These are phyloP conservation scores for Nemophila menziesii DNA, from an alignment of 257 asterid species.

Conservation along the genomic window DNA sequence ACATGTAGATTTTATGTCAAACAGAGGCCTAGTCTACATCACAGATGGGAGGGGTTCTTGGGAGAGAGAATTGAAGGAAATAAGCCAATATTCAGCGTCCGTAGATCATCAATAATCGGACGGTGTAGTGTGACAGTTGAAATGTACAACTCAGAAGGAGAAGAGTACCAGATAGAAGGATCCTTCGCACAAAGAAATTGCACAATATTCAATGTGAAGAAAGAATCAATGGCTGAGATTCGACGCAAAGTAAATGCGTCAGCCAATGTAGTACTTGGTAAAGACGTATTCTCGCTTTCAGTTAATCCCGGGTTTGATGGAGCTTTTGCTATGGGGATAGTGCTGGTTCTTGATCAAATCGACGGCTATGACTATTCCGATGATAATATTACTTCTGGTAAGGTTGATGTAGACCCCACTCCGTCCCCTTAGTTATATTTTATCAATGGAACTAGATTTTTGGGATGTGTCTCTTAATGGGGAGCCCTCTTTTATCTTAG, in stretches of 20 bases:
- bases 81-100: constrained; percentile 43
- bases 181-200: constrained; percentile 49
- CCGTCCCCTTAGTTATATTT: background rate
- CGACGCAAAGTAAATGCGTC: constrained; percentile 52
- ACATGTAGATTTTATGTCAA: background rate
- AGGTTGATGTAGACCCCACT: constrained; percentile 33
- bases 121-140: constrained; percentile 39
- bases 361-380: constrained; percentile 22
- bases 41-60: constrained; percentile 60
- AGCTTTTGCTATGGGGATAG: constrained; percentile 68
- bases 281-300: constrained; percentile 41
- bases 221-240: constrained; percentile 50
- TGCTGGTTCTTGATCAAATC: constrained; percentile 56
- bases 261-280: constrained; percentile 50
- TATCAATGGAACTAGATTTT: too few species aligned
- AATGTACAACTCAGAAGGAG: constrained; percentile 27
- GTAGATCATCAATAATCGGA: constrained; percentile 53
- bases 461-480: background rate
- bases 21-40: constrained; percentile 72
- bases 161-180: constrained; percentile 57
- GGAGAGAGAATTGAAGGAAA: constrained; percentile 50
- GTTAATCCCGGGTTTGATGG: constrained; percentile 47
- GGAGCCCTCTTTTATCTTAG: background rate
- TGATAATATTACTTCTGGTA: constrained; percentile 8
- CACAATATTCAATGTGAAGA: constrained; percentile 23